phyloP scores from a whole-genome alignment of 495 filamentous ascomycete species.

The Penicillium taxi region DNA sequence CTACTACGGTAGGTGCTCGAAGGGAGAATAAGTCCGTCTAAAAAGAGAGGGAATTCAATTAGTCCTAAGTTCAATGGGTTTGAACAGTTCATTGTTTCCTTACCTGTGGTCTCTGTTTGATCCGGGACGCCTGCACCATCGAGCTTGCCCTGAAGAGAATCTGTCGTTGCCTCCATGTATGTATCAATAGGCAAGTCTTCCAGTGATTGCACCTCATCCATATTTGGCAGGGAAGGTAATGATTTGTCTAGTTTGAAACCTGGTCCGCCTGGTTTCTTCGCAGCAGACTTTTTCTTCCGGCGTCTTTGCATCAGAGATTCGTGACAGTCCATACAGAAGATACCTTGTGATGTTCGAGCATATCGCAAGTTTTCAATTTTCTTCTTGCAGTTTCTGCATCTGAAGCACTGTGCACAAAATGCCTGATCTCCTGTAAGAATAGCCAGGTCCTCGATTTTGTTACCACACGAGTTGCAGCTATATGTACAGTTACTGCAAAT shows the following conservation, averaged over 20 bases:
- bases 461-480: conserved; percentile 92
- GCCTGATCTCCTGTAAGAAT: conserved; percentile 98
- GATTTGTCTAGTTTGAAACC: conserved; percentile 83
- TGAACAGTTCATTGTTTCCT: conserved; percentile 1
- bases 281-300: conserved; percentile 70
- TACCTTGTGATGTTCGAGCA: conserved; percentile 94
- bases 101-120: conserved; percentile 14
- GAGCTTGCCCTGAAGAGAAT: conserved; percentile 27
- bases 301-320: conserved; percentile 96
- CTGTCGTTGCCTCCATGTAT: conserved; percentile 57
- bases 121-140: conserved; percentile 10
- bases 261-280: conserved; percentile 45
- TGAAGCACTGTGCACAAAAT: conserved; percentile 96
- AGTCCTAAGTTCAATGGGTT: not conserved
- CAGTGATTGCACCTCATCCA: conserved; percentile 53
- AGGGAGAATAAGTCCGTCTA: conserved; percentile 59
- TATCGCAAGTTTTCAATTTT: conserved; percentile 99
- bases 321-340: conserved; percentile 99
- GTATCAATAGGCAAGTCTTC: conserved; percentile 57
- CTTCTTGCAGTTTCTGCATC: conserved; percentile 94
- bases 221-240: conserved; percentile 79
- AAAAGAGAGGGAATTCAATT: not conserved
- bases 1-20: conserved; percentile 71
- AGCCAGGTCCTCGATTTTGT: conserved; percentile 97
- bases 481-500: conserved; percentile 99